Evolutionary conservation across 2,329 filamentous ascomycete species (phyloP).

Genomic region (Colletotrichum trifolii): DNA sequence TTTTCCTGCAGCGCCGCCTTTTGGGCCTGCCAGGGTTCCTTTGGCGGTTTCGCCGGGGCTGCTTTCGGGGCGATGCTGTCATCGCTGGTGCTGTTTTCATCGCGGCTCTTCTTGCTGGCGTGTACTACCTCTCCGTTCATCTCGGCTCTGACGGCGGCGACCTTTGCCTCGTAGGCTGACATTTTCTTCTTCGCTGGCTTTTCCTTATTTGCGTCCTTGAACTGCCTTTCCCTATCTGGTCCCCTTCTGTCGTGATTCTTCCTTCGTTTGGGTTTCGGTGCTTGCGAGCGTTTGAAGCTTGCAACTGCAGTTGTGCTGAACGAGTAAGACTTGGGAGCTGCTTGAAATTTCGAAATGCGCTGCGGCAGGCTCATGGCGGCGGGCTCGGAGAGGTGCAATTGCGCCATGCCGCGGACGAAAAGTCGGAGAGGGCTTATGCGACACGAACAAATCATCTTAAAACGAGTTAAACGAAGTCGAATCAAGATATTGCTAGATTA

Average conservation of each 20-base stretch:
- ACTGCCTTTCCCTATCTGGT: no score
- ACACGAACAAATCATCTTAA: conserved; percentile 61
- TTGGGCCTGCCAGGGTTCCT: conserved; percentile 77
- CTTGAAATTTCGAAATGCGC: conserved; percentile 1
- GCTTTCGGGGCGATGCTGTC: conserved; percentile 40
- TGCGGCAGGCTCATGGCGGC: conserved; percentile 20
- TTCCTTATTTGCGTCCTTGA: no score
- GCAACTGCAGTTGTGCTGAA: conserved; percentile 7
- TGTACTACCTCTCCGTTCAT: no score
- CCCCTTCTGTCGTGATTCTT: no score
- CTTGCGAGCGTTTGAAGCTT: no score
- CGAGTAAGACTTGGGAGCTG: conserved; percentile 5
- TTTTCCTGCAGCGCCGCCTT: conserved; percentile 81
- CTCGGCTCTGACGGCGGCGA: no score
- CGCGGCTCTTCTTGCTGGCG: not conserved
- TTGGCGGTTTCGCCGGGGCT: conserved; percentile 37
- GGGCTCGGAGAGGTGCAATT: conserved; percentile 48
- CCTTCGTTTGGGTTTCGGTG: no score
- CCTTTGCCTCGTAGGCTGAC: no score
- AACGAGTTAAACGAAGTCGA: not conserved
- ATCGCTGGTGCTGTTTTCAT: conserved; percentile 38
- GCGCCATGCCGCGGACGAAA: conserved; percentile 60
- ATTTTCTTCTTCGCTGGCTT: no score
- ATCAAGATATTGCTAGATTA: no score
- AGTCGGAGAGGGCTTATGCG: conserved; percentile 56